A percentile compares a stretch with the other conserved stretches of the same genome.
These are phyloP conservation scores for Hibiscus mutabilis DNA, from an alignment of 345 rosid species.

Conservation along the genomic window DNA sequence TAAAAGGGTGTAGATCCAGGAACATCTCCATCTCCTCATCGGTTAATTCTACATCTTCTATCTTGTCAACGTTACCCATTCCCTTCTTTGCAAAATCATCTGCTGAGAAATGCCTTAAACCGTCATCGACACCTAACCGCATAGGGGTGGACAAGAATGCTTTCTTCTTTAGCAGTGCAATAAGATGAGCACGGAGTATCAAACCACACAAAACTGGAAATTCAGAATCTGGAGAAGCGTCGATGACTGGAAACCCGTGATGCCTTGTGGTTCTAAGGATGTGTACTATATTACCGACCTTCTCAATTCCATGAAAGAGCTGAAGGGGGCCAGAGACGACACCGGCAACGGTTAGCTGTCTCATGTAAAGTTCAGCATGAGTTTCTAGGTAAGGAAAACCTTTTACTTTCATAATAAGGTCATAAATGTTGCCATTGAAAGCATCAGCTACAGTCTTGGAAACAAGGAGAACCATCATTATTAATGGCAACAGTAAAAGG, in stretches of 20 bases:
- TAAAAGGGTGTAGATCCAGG: slow-evolving; percentile 77
- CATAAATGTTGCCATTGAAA: slow-evolving; percentile 69
- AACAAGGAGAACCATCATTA: slow-evolving; percentile 89
- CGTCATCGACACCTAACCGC: slow-evolving; percentile 29
- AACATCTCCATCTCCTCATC: slow-evolving; percentile 89
- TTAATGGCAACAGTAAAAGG: slow-evolving; percentile 73
- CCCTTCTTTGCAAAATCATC: slow-evolving; percentile 77
- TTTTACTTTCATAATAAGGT: slow-evolving; percentile 79
- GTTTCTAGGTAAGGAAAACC: slow-evolving; percentile 79
- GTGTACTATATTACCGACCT: slow-evolving; percentile 63
- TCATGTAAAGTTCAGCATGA: slow-evolving; percentile 90
- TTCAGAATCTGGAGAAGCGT: slow-evolving; percentile 42
- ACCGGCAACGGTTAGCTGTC: slow-evolving; percentile 74
- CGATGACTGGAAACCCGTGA: slow-evolving; percentile 79
- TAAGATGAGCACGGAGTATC: slow-evolving; percentile 74
- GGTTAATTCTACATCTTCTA: slow-evolving; percentile 62
- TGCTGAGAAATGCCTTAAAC: slow-evolving; percentile 41
- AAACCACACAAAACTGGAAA: slow-evolving; percentile 57
- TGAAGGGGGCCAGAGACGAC: slow-evolving; percentile 82
- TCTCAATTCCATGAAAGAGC: slow-evolving; percentile 66
- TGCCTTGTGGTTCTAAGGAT: slow-evolving; percentile 66
- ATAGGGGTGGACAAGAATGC: slow-evolving; percentile 45
- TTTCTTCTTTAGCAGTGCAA: slow-evolving; percentile 63
- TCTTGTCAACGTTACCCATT: slow-evolving; percentile 44
- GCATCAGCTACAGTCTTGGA: slow-evolving; percentile 95